Percentiles rank a stretch among this genome's conserved stretches.
These are phyloP conservation scores for Ogataea pini DNA, from an alignment of 805 yeast species.

Conservation along the genomic window DNA sequence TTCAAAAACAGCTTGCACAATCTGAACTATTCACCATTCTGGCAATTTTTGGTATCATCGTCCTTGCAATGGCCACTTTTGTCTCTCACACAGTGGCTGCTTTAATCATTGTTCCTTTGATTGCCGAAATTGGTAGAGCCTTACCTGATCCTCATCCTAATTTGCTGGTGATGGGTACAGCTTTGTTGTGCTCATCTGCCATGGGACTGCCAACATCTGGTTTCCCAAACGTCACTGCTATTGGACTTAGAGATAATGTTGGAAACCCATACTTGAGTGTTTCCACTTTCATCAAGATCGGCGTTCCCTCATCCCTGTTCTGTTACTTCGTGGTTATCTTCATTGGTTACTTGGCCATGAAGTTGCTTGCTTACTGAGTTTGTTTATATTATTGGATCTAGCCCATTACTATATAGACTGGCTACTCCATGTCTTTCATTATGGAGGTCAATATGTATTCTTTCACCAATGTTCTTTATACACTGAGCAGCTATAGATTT, in stretches of 20 bases:
- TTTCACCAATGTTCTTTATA: background rate
- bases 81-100: slow-evolving; percentile 98
- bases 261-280: slow-evolving; percentile 91
- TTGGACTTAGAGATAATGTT: slow-evolving; percentile 88
- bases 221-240: slow-evolving; percentile 96
- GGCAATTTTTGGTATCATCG: slow-evolving; percentile 77
- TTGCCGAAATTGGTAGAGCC: slow-evolving; percentile 82
- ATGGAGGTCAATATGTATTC: background rate
- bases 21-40: slow-evolving; percentile 73
- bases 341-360: slow-evolving; percentile 77
- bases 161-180: slow-evolving; percentile 65
- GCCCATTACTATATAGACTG: background rate
- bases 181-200: slow-evolving; percentile 83
- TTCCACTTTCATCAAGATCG: slow-evolving; percentile 80
- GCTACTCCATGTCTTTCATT: background rate
- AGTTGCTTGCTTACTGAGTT: slow-evolving; percentile 47
- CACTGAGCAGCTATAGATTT: too few relatives aligned
- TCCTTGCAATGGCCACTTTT: slow-evolving; percentile 86
- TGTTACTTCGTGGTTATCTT: slow-evolving; percentile 73
- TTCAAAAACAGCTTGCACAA: slow-evolving; percentile 65
- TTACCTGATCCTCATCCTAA: slow-evolving; percentile 82
- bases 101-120: slow-evolving; percentile 84
- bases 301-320: slow-evolving; percentile 83
- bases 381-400: background rate
- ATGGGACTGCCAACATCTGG: slow-evolving; percentile 99